Evolutionary conservation across 768 basidiomycete species (phyloP), one percentile per base, ranked within the genome.

Genomic region (Filobasidium floriforme): DNA sequence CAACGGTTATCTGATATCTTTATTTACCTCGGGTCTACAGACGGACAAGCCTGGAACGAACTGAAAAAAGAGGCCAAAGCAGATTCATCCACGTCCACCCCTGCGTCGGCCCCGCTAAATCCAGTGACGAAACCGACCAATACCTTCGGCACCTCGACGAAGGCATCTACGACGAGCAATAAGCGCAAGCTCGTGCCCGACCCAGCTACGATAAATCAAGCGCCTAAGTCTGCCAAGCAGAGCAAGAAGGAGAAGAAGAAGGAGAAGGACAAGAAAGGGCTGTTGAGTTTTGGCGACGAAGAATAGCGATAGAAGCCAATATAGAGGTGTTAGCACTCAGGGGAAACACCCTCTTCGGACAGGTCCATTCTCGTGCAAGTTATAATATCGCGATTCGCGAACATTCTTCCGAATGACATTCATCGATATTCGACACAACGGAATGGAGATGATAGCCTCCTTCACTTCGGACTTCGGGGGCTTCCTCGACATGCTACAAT

Each of bases 211-310:
- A 60, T 28, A 49, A 40, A 46, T 15, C 61, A 63, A 28, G 18
- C 63, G 19, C 65, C 55, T 12, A 66, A 69, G 11, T 46, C 52
- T 40, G 63, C 24, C 22, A 66, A 66, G 44, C 66, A 61, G 19
- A 54, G 65, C 37, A 70, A 71, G 65, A 75, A 71, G 63, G 79
- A 74, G 68, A 79, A 79, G 75, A 80, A 80, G 67, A 74, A 75
- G 66, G 73, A 71, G 52, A 73, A 75, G 62, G 70, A 71, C 61
- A 74, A 74, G 32, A 80, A 80, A 68, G 75, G 73, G 9, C 67
- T 81, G 60, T 65, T 81, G 66, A 79, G 77, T 63, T 81, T 81
- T 55, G 71, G 77, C 41, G 77, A 80, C 28, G 67, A 59, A n/a
- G 54, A 57, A 24, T 15, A 57, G 24, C 7, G 15, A 15, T 57